phyloP scores from a whole-genome alignment of 192 early-diverging fungal genomes.

The Podila epicladia region DNA sequence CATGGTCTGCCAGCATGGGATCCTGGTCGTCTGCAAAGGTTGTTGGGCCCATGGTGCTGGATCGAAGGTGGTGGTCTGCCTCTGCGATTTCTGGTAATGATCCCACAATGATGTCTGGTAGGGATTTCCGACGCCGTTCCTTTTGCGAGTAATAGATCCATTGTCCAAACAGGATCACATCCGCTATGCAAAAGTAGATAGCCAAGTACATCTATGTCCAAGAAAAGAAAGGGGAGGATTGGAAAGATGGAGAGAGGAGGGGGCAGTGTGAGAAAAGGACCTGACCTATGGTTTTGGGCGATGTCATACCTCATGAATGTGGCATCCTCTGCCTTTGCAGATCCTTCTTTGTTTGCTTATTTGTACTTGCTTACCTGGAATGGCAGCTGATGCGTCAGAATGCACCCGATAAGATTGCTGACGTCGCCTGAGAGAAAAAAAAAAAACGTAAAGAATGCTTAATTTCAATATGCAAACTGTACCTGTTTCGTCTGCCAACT shows the following conservation, averaged over 20 bases:
- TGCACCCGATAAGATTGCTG: slow-evolving; percentile 74
- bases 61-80: slow-evolving; percentile 1
- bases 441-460: neutral
- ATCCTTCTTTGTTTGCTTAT: neutral
- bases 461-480: no score
- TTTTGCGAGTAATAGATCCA: slow-evolving; percentile 52
- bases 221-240: slow-evolving; percentile 21
- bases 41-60: neutral
- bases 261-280: neutral
- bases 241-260: neutral
- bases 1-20: neutral
- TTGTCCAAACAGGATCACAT: slow-evolving; percentile 51
- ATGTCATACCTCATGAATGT: neutral
- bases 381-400: slow-evolving; percentile 77
- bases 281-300: no score
- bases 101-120: slow-evolving; percentile 15
- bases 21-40: neutral
- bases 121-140: slow-evolving; percentile 8
- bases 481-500: neutral
- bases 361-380: slow-evolving; percentile 67
- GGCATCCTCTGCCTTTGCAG: neutral
- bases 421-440: slow-evolving; percentile 65
- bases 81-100: slow-evolving; percentile 19
- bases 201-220: slow-evolving; percentile 59
- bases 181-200: slow-evolving; percentile 55